Percentiles rank a stretch among this genome's conserved stretches.
Conservation (phyloP, 306 rosid genomes). For the Carpinus fangiana region DNA sequence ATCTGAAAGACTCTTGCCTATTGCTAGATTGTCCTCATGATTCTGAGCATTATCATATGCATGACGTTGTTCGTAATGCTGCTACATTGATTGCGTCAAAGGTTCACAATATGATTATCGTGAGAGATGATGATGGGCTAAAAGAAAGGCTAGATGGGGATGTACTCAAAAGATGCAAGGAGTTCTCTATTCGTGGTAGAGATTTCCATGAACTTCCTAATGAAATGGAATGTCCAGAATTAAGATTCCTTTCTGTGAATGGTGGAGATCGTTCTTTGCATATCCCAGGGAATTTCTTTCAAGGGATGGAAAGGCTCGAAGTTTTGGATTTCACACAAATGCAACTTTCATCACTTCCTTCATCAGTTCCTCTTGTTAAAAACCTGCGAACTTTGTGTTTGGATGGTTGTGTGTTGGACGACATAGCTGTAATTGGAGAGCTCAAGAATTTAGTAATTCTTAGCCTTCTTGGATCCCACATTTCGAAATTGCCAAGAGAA, state of each 20-base stretch:
- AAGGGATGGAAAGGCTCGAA: neutral
- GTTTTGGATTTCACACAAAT: neutral
- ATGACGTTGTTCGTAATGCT: conserved; percentile 7
- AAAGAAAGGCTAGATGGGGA: neutral
- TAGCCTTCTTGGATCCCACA: neutral
- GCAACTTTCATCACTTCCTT: neutral
- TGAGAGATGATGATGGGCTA: neutral
- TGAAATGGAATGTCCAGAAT: neutral
- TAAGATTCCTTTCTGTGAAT: accelerated
- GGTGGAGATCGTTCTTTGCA: accelerated
- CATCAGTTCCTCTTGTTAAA: neutral
- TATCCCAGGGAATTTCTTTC: neutral
- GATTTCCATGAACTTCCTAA: neutral
- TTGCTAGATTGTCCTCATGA: neutral
- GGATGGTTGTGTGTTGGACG: neutral
- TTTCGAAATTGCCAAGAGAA: neutral
- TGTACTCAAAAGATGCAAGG: neutral
- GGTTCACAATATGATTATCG: neutral
- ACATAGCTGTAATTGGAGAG: neutral
- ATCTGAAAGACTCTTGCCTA: neutral
- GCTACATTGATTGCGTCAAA: conserved; percentile 5
- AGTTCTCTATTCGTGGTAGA: accelerated
- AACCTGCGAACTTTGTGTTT: neutral
- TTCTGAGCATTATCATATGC: neutral
- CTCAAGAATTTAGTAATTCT: conserved; percentile 14